Evolutionary conservation across 1,284 basidiomycete genomes (phyloP).

Genomic region (Volvariella surrecta): DNA sequence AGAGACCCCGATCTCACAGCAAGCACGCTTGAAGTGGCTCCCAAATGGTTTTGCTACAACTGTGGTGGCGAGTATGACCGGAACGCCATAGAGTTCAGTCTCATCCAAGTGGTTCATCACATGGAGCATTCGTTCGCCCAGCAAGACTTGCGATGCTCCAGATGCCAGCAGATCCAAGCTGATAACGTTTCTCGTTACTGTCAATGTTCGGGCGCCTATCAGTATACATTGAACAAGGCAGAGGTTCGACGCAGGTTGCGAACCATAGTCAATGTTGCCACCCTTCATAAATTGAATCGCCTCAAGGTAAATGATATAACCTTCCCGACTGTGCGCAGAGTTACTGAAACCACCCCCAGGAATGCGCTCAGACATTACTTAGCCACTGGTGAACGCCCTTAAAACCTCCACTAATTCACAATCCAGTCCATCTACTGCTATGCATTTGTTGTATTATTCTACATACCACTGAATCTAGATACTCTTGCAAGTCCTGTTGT

Average conservation of each 20-base stretch:
- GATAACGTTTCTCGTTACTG: slow-evolving; percentile 85
- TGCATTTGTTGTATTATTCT: slow-evolving; percentile 4
- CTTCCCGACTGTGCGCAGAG: background rate
- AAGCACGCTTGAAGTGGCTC: slow-evolving; percentile 34
- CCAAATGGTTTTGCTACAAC: slow-evolving; percentile 57
- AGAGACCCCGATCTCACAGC: slow-evolving; percentile 86
- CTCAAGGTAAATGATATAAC: slow-evolving; percentile 44
- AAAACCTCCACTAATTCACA: no score
- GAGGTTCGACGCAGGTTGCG: slow-evolving; percentile 65
- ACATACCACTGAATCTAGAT: background rate
- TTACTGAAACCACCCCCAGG: slow-evolving; percentile 25
- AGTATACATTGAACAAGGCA: slow-evolving; percentile 59
- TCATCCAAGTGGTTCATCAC: slow-evolving; percentile 71
- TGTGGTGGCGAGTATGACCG: slow-evolving; percentile 90
- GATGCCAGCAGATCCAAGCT: slow-evolving; percentile 84
- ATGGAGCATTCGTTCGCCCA: slow-evolving; percentile 76
- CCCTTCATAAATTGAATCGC: slow-evolving; percentile 58
- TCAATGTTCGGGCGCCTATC: slow-evolving; percentile 81
- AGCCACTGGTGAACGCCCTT: slow-evolving; percentile 35
- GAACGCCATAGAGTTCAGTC: slow-evolving; percentile 74
- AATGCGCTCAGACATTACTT: slow-evolving; percentile 43
- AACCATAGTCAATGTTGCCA: slow-evolving; percentile 76
- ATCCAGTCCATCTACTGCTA: no score
- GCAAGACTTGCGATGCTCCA: slow-evolving; percentile 84
- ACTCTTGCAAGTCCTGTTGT: slow-evolving; percentile 1